phyloP scores from a whole-genome alignment of 495 filamentous ascomycete genomes.

The Penicillium fimorum region DNA sequence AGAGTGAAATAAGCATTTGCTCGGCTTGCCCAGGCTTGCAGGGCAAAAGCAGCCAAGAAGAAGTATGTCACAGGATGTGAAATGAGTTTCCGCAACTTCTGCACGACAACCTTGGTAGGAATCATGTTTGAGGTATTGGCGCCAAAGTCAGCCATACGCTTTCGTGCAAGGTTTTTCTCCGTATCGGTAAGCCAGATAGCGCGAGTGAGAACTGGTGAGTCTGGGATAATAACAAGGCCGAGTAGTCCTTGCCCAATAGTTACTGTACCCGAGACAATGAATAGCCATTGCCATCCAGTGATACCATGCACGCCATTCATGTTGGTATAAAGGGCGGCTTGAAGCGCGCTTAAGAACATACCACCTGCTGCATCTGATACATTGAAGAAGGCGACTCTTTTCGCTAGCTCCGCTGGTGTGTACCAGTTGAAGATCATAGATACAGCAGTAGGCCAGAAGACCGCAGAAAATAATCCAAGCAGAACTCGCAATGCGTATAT shows the following conservation, averaged over 20 bases:
- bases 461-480: constrained; percentile 20
- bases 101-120: constrained; percentile 4
- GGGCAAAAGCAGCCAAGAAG: constrained; percentile 15
- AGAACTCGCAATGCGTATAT: constrained; percentile 20
- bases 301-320: constrained; percentile 18
- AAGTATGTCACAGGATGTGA: constrained; percentile 14
- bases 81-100: constrained; percentile 11
- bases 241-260: constrained; percentile 19
- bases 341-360: constrained; percentile 20
- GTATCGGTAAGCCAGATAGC: constrained; percentile 19
- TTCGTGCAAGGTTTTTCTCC: constrained; percentile 12
- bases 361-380: constrained; percentile 19
- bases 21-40: constrained; percentile 18
- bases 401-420: constrained; percentile 17
- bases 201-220: constrained; percentile 17
- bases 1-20: constrained; percentile 21
- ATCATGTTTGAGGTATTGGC: constrained; percentile 19
- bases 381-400: constrained; percentile 19
- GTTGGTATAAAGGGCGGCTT: constrained; percentile 21
- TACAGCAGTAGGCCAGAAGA: constrained; percentile 20
- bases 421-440: constrained; percentile 25
- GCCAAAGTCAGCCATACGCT: constrained; percentile 17
- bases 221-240: constrained; percentile 19
- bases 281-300: constrained; percentile 24
- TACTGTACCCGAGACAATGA: constrained; percentile 20